A percentile compares a stretch with the other conserved stretches of the same genome.
Conservation (phyloP, 768 basidiomycete species). For the Sutorius australiensis region DNA sequence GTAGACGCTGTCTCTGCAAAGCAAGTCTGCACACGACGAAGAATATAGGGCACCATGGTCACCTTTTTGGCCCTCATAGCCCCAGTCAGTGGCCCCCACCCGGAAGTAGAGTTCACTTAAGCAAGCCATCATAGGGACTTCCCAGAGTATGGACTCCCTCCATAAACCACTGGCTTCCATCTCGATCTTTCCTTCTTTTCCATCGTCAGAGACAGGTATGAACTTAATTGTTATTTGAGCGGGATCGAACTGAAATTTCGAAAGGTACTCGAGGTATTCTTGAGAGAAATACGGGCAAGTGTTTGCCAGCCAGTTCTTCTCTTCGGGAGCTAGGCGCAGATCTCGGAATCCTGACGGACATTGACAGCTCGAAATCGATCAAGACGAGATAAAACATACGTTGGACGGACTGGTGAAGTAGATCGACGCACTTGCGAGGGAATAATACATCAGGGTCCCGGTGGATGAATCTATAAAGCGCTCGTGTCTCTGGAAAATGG, state of each 20-base stretch:
- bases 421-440: slow-evolving; percentile 35
- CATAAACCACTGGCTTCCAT: slow-evolving; percentile 73
- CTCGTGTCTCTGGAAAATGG: slow-evolving; percentile 69
- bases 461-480: slow-evolving; percentile 78
- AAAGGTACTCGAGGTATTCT: slow-evolving; percentile 75
- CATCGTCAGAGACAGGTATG: slow-evolving; percentile 50
- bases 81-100: slow-evolving; percentile 76
- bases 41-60: slow-evolving; percentile 1
- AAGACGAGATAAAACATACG: slow-evolving; percentile 38
- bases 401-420: slow-evolving; percentile 52
- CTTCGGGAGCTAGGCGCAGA: slow-evolving; percentile 55
- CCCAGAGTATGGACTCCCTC: slow-evolving; percentile 89
- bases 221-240: slow-evolving; percentile 60
- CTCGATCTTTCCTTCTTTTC: slow-evolving; percentile 57
- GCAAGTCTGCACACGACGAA: neutral
- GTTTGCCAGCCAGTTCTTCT: slow-evolving; percentile 61
- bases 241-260: slow-evolving; percentile 65
- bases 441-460: slow-evolving; percentile 64
- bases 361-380: slow-evolving; percentile 13
- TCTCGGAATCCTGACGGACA: slow-evolving; percentile 58
- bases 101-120: slow-evolving; percentile 88
- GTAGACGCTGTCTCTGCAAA: slow-evolving; percentile 61
- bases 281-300: slow-evolving; percentile 72
- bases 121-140: slow-evolving; percentile 91
- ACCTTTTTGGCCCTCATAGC: slow-evolving; percentile 79